These are phyloP conservation scores for Lenwebbia sp. DNA, from an alignment of 345 rosid genomes.

Conservation along the genomic window DNA sequence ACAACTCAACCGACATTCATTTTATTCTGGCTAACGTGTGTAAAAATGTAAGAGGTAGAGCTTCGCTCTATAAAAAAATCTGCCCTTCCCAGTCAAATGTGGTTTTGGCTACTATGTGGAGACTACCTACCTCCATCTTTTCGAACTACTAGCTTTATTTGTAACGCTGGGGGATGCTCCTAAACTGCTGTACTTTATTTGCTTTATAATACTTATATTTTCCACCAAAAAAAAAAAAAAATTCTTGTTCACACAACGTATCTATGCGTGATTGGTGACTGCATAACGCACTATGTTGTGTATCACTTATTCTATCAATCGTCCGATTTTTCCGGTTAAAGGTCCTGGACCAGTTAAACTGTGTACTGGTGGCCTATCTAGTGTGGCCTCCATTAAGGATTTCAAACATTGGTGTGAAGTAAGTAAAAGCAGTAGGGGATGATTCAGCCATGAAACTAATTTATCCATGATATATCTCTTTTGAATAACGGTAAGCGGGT, in stretches of 20 bases:
- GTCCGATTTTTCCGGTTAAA: background rate
- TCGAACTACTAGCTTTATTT: too few species aligned
- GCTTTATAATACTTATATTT: too few species aligned
- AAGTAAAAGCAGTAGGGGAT: background rate
- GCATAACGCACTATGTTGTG: background rate
- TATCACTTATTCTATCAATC: background rate
- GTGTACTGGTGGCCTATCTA: background rate
- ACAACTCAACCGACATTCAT: too few species aligned
- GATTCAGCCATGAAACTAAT: background rate
- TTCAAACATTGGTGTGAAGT: background rate
- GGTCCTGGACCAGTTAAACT: background rate
- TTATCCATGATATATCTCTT: background rate
- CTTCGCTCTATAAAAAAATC: too few species aligned
- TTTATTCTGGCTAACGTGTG: too few species aligned
- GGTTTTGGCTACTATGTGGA: too few species aligned
- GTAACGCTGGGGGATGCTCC: too few species aligned
- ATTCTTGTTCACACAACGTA: background rate
- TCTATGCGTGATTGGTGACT: background rate
- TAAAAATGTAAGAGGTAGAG: too few species aligned
- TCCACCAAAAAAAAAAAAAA: too few species aligned
- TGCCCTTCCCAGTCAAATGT: too few species aligned
- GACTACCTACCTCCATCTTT: too few species aligned
- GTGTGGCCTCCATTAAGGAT: background rate
- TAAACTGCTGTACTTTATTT: too few species aligned
- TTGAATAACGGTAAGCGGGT: background rate